Evolutionary conservation across 129 eudicot species (phyloP).

Genomic region (Artemisia argyi): DNA sequence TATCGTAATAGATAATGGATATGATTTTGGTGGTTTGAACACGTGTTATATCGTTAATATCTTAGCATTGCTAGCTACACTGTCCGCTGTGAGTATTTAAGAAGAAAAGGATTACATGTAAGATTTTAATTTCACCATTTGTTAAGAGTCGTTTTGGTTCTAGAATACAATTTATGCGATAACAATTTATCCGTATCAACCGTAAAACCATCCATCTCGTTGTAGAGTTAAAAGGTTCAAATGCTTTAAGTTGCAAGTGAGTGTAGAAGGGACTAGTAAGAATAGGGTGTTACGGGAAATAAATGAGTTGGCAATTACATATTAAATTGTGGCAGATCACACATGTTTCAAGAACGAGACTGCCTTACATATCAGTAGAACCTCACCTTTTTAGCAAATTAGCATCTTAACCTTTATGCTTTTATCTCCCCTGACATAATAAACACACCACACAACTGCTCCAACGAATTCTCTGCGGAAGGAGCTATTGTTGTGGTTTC

Average conservation of each 20-base stretch:
- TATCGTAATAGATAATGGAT: background rate
- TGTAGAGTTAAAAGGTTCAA: background rate
- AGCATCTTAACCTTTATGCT: too few relatives aligned
- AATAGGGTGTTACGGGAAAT: background rate
- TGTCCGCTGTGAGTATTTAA: too few relatives aligned
- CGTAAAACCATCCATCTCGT: background rate
- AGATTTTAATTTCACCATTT: background rate
- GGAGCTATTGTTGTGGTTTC: background rate
- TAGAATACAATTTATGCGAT: background rate
- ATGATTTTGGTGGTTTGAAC: background rate
- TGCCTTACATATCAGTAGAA: too few relatives aligned
- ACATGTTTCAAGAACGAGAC: background rate
- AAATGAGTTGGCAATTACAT: background rate
- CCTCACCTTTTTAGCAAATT: too few relatives aligned
- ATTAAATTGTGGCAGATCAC: background rate
- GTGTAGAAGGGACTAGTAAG: conserved; percentile 6
- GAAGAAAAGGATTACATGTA: too few relatives aligned
- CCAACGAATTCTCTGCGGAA: background rate
- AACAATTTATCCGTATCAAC: background rate
- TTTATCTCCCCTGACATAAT: background rate
- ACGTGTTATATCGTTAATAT: too few relatives aligned
- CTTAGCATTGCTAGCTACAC: too few relatives aligned
- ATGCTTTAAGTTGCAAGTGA: conserved; percentile 8
- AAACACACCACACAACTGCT: background rate
- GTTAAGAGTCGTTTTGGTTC: background rate